Conservation (phyloP, 306 rosid genomes). For the Malus sieversii region DNA sequence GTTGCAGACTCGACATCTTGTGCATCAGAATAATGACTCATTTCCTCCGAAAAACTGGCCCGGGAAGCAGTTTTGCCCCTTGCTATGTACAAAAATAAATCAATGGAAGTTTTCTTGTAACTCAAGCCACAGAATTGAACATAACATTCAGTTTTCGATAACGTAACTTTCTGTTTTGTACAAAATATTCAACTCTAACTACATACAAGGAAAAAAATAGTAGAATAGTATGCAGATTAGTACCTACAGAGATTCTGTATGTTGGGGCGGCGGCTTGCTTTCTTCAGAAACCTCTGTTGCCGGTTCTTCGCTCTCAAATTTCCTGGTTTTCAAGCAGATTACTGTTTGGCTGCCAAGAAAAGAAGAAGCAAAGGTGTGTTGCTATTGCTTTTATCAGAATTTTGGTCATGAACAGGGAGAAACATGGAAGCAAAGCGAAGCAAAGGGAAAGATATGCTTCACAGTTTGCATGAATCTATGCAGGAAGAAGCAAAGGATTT, state of each 20-base stretch:
- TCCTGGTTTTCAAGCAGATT: neutral
- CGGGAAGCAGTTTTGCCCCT: slow-evolving; percentile 5
- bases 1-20: slow-evolving; percentile 40
- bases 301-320: neutral
- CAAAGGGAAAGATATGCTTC: slow-evolving; percentile 30
- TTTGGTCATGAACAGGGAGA: slow-evolving; percentile 19
- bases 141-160: neutral
- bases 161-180: neutral
- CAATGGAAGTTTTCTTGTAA: neutral
- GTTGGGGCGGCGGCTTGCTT: slow-evolving; percentile 2
- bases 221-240: neutral
- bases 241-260: neutral
- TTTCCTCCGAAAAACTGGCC: slow-evolving; percentile 14
- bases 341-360: slow-evolving; percentile 9
- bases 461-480: slow-evolving; percentile 32
- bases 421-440: slow-evolving; percentile 39
- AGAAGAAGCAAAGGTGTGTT: neutral
- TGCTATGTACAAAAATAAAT: slow-evolving; percentile 5
- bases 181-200: neutral
- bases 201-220: neutral
- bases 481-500: slow-evolving; percentile 45
- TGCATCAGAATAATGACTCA: slow-evolving; percentile 20
- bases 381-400: neutral
- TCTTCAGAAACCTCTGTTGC: neutral
- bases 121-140: neutral